phyloP scores from a whole-genome alignment of 495 filamentous ascomycete genomes.

The Amphirosellinia nigrospora region DNA sequence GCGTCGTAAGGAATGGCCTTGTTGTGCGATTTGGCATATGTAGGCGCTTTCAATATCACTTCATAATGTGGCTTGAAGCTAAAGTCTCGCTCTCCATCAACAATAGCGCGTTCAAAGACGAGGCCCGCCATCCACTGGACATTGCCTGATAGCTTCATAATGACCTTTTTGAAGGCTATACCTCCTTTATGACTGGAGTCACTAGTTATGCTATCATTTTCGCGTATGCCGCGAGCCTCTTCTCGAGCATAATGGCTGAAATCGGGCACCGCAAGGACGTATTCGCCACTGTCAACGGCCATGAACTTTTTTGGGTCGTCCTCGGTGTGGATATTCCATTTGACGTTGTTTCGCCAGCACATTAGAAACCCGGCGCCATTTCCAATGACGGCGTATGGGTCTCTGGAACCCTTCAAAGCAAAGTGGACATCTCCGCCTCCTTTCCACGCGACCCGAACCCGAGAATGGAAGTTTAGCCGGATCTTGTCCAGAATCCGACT shows the following conservation, averaged over 20 bases:
- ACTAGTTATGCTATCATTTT: conserved; percentile 67
- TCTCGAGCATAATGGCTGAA: conserved; percentile 86
- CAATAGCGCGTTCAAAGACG: conserved; percentile 84
- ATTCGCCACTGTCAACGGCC: conserved; percentile 93
- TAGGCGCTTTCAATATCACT: conserved; percentile 81
- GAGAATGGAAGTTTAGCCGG: conserved; percentile 90
- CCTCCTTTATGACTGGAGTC: conserved; percentile 71
- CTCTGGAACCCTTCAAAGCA: conserved; percentile 87
- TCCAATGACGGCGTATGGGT: conserved; percentile 92
- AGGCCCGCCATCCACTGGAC: conserved; percentile 90
- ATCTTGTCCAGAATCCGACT: conserved; percentile 99
- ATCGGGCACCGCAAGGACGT: conserved; percentile 90
- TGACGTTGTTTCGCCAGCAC: conserved; percentile 94
- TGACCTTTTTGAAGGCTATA: conserved; percentile 90
- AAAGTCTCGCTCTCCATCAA: conserved; percentile 71
- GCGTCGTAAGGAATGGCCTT: conserved; percentile 78
- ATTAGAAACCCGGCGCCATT: conserved; percentile 94
- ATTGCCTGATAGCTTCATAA: conserved; percentile 97
- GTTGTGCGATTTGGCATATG: conserved; percentile 63
- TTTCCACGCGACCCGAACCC: conserved; percentile 85
- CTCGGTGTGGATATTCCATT: conserved; percentile 79
- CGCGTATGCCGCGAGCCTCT: conserved; percentile 60
- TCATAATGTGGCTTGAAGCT: conserved; percentile 92
- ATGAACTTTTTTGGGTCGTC: conserved; percentile 91
- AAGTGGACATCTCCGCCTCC: conserved; percentile 96